Evolutionary conservation across 306 rosid genomes (phyloP).

Genomic region (Styphnolobium japonicum): DNA sequence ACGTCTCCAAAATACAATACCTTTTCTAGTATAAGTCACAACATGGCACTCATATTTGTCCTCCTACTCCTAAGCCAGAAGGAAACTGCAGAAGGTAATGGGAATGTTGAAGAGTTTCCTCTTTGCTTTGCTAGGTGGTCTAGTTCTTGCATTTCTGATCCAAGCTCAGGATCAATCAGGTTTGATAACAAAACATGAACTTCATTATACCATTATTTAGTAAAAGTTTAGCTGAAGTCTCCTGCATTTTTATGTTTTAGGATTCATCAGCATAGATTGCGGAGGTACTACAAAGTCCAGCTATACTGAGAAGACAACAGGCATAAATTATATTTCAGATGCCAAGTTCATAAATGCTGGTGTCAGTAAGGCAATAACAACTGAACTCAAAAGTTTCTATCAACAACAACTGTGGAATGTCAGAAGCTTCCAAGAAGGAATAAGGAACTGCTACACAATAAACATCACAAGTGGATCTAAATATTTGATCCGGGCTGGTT

Average conservation of each 20-base stretch:
- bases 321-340: slow-evolving; percentile 45
- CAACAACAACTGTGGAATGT: slow-evolving; percentile 14
- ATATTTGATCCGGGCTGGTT: slow-evolving; percentile 29
- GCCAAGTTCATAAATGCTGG: slow-evolving; percentile 38
- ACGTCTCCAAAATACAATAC: too few relatives aligned
- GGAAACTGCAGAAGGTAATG: neutral
- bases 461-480: slow-evolving; percentile 11
- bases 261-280: slow-evolving; percentile 52
- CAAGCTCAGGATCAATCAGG: slow-evolving; percentile 56
- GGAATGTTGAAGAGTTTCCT: neutral
- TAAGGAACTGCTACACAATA: slow-evolving; percentile 50
- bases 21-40: neutral
- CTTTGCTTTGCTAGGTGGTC: slow-evolving; percentile 2
- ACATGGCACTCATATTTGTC: neutral
- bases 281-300: slow-evolving; percentile 22
- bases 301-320: slow-evolving; percentile 19
- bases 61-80: neutral
- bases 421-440: slow-evolving; percentile 49
- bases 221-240: neutral
- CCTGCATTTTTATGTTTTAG: slow-evolving; percentile 9
- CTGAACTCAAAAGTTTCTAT: neutral
- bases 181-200: slow-evolving; percentile 5
- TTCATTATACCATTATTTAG: neutral
- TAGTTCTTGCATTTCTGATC: slow-evolving; percentile 13
- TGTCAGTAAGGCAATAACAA: neutral